These are phyloP conservation scores for Pseudogymnoascus destructans DNA, from an alignment of 2,329 filamentous ascomycete genomes.

Conservation along the genomic window DNA sequence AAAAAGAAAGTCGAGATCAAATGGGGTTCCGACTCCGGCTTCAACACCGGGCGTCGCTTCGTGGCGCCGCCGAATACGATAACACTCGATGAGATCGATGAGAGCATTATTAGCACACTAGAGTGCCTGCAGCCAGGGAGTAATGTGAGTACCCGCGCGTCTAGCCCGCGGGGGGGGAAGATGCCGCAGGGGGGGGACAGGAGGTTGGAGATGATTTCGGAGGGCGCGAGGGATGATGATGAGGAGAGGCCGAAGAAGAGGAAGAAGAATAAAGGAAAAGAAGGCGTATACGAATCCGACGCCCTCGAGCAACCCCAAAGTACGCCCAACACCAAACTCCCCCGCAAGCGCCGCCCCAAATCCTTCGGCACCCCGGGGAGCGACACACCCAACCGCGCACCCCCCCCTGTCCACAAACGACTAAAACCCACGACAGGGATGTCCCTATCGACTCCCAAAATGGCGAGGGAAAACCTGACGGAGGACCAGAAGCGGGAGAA, in stretches of 20 bases:
- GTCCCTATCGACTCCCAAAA: constrained; percentile 29
- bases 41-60: constrained; percentile 45
- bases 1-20: constrained; percentile 35
- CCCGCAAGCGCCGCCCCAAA: constrained; percentile 23
- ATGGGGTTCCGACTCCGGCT: constrained; percentile 58
- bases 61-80: constrained; percentile 43
- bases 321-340: constrained; percentile 23
- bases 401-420: constrained; percentile 30
- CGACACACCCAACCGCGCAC: constrained; percentile 17
- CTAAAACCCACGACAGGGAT: constrained; percentile 34
- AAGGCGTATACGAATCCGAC: constrained; percentile 33
- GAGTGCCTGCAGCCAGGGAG: constrained; percentile 41
- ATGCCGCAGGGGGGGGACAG: constrained; percentile 15
- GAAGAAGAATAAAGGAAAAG: constrained; percentile 41
- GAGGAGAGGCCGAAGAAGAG: constrained; percentile 38
- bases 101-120: constrained; percentile 42
- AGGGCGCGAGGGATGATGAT: constrained; percentile 26
- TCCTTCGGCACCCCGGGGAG: constrained; percentile 21
- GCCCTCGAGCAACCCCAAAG: constrained; percentile 23
- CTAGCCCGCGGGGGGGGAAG: constrained; percentile 35
- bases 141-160: constrained; percentile 47
- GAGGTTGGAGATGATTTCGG: constrained; percentile 13
- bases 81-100: constrained; percentile 42
- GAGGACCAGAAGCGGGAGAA: constrained; percentile 77
- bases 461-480: constrained; percentile 48